Conservation (phyloP, 1,284 basidiomycete genomes). For the Ganoderma leucocontextum region DNA sequence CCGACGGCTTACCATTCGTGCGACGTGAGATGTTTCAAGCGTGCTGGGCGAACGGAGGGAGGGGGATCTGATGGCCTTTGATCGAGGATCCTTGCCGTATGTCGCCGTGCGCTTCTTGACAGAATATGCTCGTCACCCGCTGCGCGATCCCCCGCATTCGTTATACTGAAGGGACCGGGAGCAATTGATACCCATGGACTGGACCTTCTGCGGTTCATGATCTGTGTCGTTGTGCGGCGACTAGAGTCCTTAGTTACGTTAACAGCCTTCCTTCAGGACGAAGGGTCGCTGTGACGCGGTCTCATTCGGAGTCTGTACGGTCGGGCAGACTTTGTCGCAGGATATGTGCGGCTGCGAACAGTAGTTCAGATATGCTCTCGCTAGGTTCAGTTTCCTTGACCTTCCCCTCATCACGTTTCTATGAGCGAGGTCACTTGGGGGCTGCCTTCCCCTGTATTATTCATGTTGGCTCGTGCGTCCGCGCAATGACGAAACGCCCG, state of each 20-base stretch:
- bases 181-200: background rate
- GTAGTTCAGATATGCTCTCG: background rate
- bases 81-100: constrained; percentile 27
- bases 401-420: background rate
- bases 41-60: constrained; percentile 4
- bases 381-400: background rate
- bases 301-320: background rate
- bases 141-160: constrained; percentile 2
- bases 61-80: constrained; percentile 24
- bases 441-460: background rate
- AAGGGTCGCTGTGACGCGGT: background rate
- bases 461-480: background rate
- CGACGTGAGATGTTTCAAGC: constrained; percentile 5
- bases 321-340: background rate
- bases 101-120: constrained; percentile 19
- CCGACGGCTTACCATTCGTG: constrained; percentile 1
- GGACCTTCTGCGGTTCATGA: background rate
- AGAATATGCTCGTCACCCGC: constrained; percentile 11
- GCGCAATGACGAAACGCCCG: background rate
- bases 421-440: background rate
- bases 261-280: background rate
- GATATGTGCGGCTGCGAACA: background rate
- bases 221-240: background rate
- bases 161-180: background rate
- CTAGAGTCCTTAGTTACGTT: background rate